Base-by-base conservation (phyloP, 805 yeast genomes). In the Jamesozyma spencerorum region DNA sequence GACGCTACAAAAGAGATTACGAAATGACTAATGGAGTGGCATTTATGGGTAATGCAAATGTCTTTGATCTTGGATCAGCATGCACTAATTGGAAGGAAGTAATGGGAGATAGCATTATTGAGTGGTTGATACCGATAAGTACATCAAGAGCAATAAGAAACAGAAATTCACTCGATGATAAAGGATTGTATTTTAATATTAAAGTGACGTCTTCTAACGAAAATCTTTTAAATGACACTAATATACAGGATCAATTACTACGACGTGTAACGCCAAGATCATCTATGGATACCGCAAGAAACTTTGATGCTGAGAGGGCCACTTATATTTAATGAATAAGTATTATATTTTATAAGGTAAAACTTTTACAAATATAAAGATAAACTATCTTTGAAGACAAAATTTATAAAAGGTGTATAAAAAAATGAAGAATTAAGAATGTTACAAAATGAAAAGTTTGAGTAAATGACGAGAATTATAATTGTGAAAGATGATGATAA, bases 101-200 rank as follows among this genome's bases (percentile, higher is more conserved):
- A 1, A 81, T 90, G 94, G 98, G 98, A 0, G 45, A 58, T 2
- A 58, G 64, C 1, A 70, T 77, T 74, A 36, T 46, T 6, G 77
- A 79, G 45, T 87, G 96, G 96, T 36, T 80, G 6, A 55, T 87
- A 1, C 97, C 97, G 0, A 46, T 72, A 4, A 38, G 19, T 7
- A 60, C 60, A 3, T 31, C 39, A 13, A 37, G 44, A 34, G 53
- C 50, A 1, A 44, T 43, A 5, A 49, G 46, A 31, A 55, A 51
- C 26, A 63, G 66, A 40, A 54, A 61, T 34, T 42, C 46, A 5
- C 50, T 54, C 30, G 58, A 59, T 35, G 59, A 65, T 11, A 55
- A 63, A 18, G 88, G 87, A 0, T 49, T 81, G 18, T 72, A 68
- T 48, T 81, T 65, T 48, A 71, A 42, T 10, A 36, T 58, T 13